Evolutionary conservation across 345 rosid species (phyloP).

Genomic region (Limnanthes douglasii): DNA sequence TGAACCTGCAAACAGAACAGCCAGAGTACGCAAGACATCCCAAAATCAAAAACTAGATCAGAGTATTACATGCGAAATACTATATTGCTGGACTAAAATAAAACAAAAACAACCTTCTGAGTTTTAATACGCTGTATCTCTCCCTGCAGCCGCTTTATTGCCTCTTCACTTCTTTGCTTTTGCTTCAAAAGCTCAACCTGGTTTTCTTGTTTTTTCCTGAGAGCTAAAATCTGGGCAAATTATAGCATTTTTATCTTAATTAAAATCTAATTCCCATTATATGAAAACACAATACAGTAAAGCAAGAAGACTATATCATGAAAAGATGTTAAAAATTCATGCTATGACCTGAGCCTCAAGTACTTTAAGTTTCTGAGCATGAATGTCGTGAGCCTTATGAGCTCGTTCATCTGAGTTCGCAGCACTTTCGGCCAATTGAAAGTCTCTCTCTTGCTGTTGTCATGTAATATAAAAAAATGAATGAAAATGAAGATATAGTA

Average conservation of each 20-base stretch:
- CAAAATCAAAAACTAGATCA: slow-evolving; percentile 1
- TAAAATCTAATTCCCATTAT: too few species aligned
- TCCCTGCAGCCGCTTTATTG: slow-evolving; percentile 50
- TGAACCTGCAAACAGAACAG: slow-evolving; percentile 35
- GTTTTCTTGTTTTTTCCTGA: slow-evolving; percentile 64
- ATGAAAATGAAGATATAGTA: background rate
- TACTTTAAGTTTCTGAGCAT: slow-evolving; percentile 48
- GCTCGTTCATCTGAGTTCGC: slow-evolving; percentile 49
- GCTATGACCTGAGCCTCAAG: slow-evolving; percentile 45
- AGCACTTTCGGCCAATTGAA: slow-evolving; percentile 40
- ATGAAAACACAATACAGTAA: background rate
- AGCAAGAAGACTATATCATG: slow-evolving; percentile 1
- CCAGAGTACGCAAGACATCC: slow-evolving; percentile 4
- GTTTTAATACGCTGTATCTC: slow-evolving; percentile 69
- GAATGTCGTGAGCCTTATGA: slow-evolving; percentile 31
- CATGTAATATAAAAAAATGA: slow-evolving; percentile 7
- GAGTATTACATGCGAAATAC: background rate
- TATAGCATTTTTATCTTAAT: too few species aligned
- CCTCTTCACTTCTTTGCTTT: slow-evolving; percentile 72
- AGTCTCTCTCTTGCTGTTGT: slow-evolving; percentile 57
- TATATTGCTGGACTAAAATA: slow-evolving; percentile 1
- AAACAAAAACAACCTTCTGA: slow-evolving; percentile 48
- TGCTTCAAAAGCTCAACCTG: slow-evolving; percentile 59
- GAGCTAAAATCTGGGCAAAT: slow-evolving; percentile 64
- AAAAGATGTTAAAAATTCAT: slow-evolving; percentile 1